Evolutionary conservation across 2,329 filamentous ascomycete genomes (phyloP).

Genomic region (Fusarium illudens): DNA sequence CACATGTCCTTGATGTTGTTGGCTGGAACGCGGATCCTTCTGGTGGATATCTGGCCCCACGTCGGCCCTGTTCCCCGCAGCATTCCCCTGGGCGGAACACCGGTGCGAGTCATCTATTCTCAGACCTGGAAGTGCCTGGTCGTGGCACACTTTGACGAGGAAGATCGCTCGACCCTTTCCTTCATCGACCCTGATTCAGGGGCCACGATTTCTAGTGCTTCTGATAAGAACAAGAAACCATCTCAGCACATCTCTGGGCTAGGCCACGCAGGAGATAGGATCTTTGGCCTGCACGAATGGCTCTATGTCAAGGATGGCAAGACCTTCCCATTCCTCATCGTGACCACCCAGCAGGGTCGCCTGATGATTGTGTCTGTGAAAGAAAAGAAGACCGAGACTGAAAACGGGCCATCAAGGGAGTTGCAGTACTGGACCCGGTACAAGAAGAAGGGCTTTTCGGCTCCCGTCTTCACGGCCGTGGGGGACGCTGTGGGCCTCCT

Average conservation of each 20-base stretch:
- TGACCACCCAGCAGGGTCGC: conserved; percentile 63
- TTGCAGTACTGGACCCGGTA: conserved; percentile 64
- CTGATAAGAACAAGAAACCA: conserved; percentile 52
- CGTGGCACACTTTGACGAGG: conserved; percentile 57
- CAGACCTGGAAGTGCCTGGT: conserved; percentile 61
- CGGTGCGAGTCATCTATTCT: conserved; percentile 64
- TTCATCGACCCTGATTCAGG: conserved; percentile 68
- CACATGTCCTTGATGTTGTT: conserved; percentile 59
- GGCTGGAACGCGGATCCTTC: conserved; percentile 58
- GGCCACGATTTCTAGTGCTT: conserved; percentile 57
- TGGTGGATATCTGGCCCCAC: conserved; percentile 60
- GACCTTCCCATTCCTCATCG: conserved; percentile 69
- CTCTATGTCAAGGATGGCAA: conserved; percentile 63
- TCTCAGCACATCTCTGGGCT: conserved; percentile 64
- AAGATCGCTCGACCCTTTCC: conserved; percentile 56
- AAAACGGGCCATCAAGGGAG: conserved; percentile 25
- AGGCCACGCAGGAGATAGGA: conserved; percentile 63
- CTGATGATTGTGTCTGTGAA: conserved; percentile 65
- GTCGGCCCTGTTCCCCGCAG: conserved; percentile 59
- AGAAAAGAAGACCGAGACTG: conserved; percentile 16
- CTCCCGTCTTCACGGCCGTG: conserved; percentile 65
- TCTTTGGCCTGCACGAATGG: conserved; percentile 73
- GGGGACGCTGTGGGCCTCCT: conserved; percentile 65
- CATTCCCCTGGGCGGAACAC: conserved; percentile 58
- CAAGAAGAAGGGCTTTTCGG: conserved; percentile 54